phyloP scores from a whole-genome alignment of 306 rosid genomes.

The Begonia loranthoides region DNA sequence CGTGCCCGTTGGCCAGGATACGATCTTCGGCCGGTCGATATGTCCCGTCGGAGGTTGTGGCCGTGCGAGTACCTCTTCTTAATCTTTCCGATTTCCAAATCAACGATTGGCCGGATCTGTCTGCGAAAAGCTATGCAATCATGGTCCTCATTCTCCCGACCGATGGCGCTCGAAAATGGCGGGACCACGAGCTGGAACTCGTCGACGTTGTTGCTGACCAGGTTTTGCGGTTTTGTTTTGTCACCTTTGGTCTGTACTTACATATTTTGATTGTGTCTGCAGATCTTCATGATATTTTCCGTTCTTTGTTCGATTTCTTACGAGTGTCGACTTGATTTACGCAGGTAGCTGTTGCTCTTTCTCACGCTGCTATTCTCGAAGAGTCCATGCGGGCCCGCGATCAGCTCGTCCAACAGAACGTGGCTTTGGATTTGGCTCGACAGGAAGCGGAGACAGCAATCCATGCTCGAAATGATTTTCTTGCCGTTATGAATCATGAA shows the following conservation, averaged over 20 bases:
- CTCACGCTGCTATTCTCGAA: conserved; percentile 28
- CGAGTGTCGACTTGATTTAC: too few species aligned
- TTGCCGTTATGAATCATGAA: conserved; percentile 85
- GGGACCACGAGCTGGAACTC: conserved; percentile 76
- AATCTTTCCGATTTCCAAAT: conserved; percentile 14
- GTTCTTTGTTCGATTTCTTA: too few species aligned
- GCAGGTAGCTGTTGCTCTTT: conserved; percentile 87
- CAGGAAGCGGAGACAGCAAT: conserved; percentile 74
- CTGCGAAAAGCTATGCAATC: conserved; percentile 64
- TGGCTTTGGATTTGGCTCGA: conserved; percentile 67
- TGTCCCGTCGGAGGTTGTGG: conserved; percentile 65
- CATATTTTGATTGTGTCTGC: too few species aligned
- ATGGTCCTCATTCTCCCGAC: conserved; percentile 86
- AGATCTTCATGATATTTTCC: too few species aligned
- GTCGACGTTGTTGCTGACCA: conserved; percentile 91
- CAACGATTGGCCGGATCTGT: conserved; percentile 5
- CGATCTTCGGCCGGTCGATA: conserved; percentile 59
- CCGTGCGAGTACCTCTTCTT: conserved; percentile 77
- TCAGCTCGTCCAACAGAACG: conserved; percentile 72
- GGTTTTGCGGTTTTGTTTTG: conserved; percentile 21
- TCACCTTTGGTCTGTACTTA: too few species aligned
- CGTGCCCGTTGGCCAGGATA: conserved; percentile 47
- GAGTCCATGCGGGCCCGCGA: conserved; percentile 83
- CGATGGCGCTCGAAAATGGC: conserved; percentile 64
- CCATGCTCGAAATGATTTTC: conserved; percentile 85